phyloP scores from a whole-genome alignment of 2,329 filamentous ascomycete genomes.

The Colletotrichum zoysiae region DNA sequence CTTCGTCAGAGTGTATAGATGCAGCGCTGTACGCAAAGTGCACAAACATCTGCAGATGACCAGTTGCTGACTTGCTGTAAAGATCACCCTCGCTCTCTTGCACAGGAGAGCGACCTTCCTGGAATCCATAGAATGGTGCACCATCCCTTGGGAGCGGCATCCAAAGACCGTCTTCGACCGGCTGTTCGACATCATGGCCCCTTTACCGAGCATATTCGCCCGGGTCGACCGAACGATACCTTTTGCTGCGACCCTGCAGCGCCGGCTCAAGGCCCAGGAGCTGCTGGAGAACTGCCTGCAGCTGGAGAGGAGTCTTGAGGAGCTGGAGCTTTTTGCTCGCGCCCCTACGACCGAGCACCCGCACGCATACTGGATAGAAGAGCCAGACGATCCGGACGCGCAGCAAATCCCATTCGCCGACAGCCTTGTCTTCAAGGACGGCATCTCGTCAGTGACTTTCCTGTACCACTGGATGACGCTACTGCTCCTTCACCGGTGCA shows the following conservation, averaged over 20 bases:
- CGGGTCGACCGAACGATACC: slow-evolving; percentile 58
- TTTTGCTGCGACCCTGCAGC: slow-evolving; percentile 55
- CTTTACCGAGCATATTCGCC: slow-evolving; percentile 61
- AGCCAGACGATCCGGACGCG: slow-evolving; percentile 47
- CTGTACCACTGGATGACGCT: slow-evolving; percentile 67
- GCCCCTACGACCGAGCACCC: slow-evolving; percentile 47
- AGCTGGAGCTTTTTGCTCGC: slow-evolving; percentile 58
- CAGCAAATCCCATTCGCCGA: slow-evolving; percentile 59
- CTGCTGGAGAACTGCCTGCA: slow-evolving; percentile 62
- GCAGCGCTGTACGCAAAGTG: slow-evolving; percentile 60
- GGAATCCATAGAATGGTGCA: slow-evolving; percentile 64
- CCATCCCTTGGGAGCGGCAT: slow-evolving; percentile 64
- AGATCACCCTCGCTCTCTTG: slow-evolving; percentile 63
- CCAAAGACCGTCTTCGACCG: slow-evolving; percentile 64
- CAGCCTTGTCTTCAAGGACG: slow-evolving; percentile 59
- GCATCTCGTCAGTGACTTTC: slow-evolving; percentile 60
- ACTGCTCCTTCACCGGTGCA: slow-evolving; percentile 62
- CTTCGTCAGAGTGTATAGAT: slow-evolving; percentile 67
- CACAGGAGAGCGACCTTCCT: slow-evolving; percentile 64
- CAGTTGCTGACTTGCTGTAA: slow-evolving; percentile 1
- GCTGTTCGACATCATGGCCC: slow-evolving; percentile 64
- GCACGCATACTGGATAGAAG: slow-evolving; percentile 57
- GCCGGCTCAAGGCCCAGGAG: slow-evolving; percentile 61
- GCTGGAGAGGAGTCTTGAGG: slow-evolving; percentile 61
- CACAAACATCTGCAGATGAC: not conserved